Base-by-base conservation (phyloP, 352 stramenopile genomes). In the Halophytophthora polymorphica region DNA sequence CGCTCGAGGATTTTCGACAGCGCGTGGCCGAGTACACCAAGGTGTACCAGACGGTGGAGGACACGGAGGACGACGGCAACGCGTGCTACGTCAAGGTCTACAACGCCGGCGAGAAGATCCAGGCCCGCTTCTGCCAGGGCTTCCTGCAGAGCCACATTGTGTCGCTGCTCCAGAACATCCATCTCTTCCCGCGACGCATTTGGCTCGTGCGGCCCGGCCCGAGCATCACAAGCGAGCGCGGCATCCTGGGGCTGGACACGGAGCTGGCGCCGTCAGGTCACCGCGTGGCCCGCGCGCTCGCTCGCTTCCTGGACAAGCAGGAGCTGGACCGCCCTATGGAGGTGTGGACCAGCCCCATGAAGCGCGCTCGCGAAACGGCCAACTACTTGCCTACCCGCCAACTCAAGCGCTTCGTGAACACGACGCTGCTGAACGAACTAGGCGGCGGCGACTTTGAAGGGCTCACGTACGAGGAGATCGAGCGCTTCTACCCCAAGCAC, bases 31-130 rank as follows among this genome's bases (percentile, higher is more conserved):
- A 98, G 66, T 98, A 98, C 63, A 80, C 97, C 56, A 92, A 96
- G 39, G 75, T 92, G 31, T 97, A 97, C 62, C 86, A 98, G 61
- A 91, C 90, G 2, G 73, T 98, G 7, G 89, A 96, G 40, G 91
- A 98, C 64, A 77, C 58, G 14, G 74, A 88, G 45, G 77, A 91
- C 59, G 60, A 73, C 15, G 79, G 79, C 18, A 78, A 86, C 22
- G 84, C 88, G 19, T 92, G 86, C 56, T 97, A 97, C 56, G 89
- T 97, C 46, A 97, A 97, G 57, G 77, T 97, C 3, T 94, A 93
- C 67, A 97, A 98, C 39, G 83, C 81, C 25, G 91, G 91, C 13
- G 86, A 96, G 56, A 96, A 97, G 69, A 94, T 98, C 56, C 74
- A 93, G 47, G 83, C 84, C 33, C 75, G 88, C 14, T 88, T 81